Conservation (phyloP, 768 basidiomycete species). For the Naganishia friedmannii region DNA sequence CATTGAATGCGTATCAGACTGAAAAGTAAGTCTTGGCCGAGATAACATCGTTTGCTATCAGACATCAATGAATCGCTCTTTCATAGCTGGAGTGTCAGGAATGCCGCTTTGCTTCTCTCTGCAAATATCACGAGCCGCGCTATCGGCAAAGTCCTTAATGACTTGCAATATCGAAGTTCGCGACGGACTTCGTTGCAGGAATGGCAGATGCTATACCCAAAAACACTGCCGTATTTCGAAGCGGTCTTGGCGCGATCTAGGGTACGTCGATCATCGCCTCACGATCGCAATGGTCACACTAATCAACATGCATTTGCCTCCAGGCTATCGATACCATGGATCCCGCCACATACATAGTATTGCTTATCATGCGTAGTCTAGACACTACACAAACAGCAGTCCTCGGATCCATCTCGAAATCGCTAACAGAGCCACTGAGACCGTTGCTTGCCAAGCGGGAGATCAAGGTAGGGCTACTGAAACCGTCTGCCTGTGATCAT, state of each 20-base stretch:
- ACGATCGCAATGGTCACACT: neutral
- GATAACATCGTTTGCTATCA: neutral
- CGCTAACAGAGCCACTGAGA: neutral
- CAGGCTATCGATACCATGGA: constrained; percentile 4
- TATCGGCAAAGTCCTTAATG: constrained; percentile 37
- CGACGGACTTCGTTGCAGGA: constrained; percentile 38
- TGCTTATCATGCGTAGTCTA: constrained; percentile 19
- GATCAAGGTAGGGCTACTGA: constrained; percentile 15
- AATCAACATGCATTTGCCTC: neutral
- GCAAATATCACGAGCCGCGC: constrained; percentile 42
- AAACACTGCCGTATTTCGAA: constrained; percentile 36
- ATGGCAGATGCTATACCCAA: constrained; percentile 43
- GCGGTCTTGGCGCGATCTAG: constrained; percentile 6
- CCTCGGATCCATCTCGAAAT: neutral
- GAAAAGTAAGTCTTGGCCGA: constrained; percentile 38
- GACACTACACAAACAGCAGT: neutral
- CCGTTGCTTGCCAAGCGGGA: constrained; percentile 17
- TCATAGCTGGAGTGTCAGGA: constrained; percentile 50
- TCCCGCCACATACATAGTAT: constrained; percentile 8
- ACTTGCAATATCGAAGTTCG: constrained; percentile 32
- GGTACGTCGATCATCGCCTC: neutral
- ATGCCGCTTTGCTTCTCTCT: constrained; percentile 49
- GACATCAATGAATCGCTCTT: neutral
- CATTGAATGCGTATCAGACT: constrained; percentile 44
- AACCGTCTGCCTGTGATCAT: neutral